Conservation (phyloP, 2,329 filamentous ascomycete genomes). For the Aspergillus transmontanensis region DNA sequence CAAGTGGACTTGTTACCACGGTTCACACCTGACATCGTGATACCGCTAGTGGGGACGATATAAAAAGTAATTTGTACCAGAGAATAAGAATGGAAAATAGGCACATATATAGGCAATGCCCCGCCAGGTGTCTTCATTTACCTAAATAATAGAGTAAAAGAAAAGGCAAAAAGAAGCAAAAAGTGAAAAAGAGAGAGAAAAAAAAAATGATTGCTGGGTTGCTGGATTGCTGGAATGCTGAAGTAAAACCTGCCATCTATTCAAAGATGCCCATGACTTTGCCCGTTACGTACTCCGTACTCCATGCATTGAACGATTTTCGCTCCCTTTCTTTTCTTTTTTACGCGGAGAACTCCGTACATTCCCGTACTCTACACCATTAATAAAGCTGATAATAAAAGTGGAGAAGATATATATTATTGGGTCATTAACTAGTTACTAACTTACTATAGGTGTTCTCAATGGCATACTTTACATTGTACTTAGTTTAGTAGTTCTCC, state of each 20-base stretch:
- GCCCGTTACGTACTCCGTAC: neutral
- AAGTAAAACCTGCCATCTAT: neutral
- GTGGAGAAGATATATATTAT: neutral
- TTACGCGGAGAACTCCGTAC: neutral
- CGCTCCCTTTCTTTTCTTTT: neutral
- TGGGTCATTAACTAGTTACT: neutral
- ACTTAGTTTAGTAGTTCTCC: neutral
- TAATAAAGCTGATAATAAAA: neutral
- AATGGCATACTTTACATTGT: neutral
- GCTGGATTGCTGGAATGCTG: neutral
- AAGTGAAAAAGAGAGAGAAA: too few relatives aligned
- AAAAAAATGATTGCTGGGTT: neutral
- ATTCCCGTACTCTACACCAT: neutral
- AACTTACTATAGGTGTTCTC: neutral
- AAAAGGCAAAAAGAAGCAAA: neutral
- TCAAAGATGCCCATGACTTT: neutral
- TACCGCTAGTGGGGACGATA: slow-evolving; percentile 22
- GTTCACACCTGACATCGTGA: slow-evolving; percentile 18
- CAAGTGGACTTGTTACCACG: slow-evolving; percentile 16
- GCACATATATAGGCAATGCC: neutral
- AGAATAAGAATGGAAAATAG: neutral
- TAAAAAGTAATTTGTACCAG: slow-evolving; percentile 14
- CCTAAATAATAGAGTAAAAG: neutral
- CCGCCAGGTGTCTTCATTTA: neutral
- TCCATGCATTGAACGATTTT: neutral